Evolutionary conservation across 208 protist species (phyloP).

Genomic region (Acanthamoeba triangularis): DNA sequence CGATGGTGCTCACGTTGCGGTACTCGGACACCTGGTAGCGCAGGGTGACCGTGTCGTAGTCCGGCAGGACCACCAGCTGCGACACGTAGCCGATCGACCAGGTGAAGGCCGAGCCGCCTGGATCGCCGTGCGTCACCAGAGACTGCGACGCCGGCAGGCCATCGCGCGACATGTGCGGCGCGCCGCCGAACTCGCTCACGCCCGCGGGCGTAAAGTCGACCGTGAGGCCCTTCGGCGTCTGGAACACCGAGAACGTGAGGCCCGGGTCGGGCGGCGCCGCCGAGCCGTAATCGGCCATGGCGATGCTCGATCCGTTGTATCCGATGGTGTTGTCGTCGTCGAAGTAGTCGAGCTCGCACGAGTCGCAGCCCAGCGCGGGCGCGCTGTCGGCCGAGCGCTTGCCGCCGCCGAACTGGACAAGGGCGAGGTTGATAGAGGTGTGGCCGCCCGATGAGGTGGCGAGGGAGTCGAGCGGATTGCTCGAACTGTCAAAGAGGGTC

Average conservation of each 20-base stretch:
- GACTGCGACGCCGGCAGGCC: not conserved
- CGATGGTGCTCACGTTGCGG: not conserved
- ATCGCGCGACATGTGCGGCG: not conserved
- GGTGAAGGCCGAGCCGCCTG: slow-evolving; percentile 31
- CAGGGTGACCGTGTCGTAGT: not conserved
- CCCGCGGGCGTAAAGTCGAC: slow-evolving; percentile 60
- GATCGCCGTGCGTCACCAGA: slow-evolving; percentile 23
- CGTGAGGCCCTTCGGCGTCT: not conserved
- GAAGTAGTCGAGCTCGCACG: not conserved
- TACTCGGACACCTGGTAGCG: slow-evolving; percentile 31
- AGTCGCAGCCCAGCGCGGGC: no score
- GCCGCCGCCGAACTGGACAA: not conserved
- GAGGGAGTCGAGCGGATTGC: not conserved
- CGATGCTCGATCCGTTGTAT: not conserved
- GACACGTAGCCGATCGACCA: slow-evolving; percentile 50
- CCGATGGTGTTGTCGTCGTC: not conserved
- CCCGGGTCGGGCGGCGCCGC: not conserved
- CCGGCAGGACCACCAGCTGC: slow-evolving; percentile 2
- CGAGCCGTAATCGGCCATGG: not conserved
- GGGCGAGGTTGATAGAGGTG: slow-evolving; percentile 7
- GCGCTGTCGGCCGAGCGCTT: not conserved
- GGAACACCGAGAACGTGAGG: not conserved
- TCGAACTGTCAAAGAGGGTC: not conserved
- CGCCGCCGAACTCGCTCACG: not conserved
- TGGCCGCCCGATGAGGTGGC: not conserved